Evolutionary conservation across 495 filamentous ascomycete genomes (phyloP), one percentile per base, ranked within the genome.

Genomic region (Amorphotheca resinae): DNA sequence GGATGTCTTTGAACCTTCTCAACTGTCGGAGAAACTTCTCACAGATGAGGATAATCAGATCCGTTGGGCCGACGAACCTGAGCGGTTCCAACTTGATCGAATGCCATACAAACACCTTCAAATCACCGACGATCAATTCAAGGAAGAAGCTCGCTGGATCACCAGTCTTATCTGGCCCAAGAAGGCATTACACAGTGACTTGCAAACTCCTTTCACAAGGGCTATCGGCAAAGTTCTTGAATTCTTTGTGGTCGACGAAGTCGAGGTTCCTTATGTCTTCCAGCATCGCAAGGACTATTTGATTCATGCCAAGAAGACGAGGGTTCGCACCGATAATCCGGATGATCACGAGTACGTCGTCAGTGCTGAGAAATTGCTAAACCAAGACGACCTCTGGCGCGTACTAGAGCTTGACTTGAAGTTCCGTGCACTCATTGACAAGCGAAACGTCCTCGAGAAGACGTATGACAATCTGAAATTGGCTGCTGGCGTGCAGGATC

Each of bases 241-340:
- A 52, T 95, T 96, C 50, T 81, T 98, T 54, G 80, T 89, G 31
- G 75, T 86, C 5, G 87, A 95, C 48, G 82, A 93, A 42, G 84
- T 82, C 57, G 91, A 98, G 56, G 87, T 95, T 3, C 89, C 91
- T 0, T 98, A 91, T 57, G 87, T 98, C 49, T 95, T 95, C 61
- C 93, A 96, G 56, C 89, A 98, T 52, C 84, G 93, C 28, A 88
- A 93, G 59, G 91, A 98, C 58, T 96, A 96, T 59, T 76, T 98
- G 47, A 95, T 96, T 47, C 87, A 98, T 53, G 80, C 87, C 35
- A 79, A 78, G 44, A 87, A 85, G 60, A 73, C 81, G 9, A 66
- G 74, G 22, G 49, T 63, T 12, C 64, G 69, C 15, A n/a, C 38
- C 4, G 68, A 70, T 40, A 77, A 79, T 40, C 76, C 75, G 16